Percentiles rank a stretch among this genome's conserved stretches.
These are phyloP conservation scores for Mycena rebaudengoi DNA, from an alignment of 768 basidiomycete species.

Conservation along the genomic window DNA sequence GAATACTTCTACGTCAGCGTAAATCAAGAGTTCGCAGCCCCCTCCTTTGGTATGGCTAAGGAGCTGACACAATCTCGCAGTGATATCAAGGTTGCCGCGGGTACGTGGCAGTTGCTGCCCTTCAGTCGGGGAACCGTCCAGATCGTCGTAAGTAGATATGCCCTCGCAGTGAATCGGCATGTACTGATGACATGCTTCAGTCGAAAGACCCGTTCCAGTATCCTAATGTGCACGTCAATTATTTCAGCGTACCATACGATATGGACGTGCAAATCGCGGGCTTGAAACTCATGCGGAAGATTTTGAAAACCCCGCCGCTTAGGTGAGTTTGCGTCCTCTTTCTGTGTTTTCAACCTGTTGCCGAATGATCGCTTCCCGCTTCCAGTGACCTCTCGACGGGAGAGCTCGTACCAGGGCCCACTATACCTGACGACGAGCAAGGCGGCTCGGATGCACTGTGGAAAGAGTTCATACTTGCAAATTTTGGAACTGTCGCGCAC, in stretches of 20 bases:
- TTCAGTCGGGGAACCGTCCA: conserved; percentile 61
- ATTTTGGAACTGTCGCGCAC: conserved; percentile 53
- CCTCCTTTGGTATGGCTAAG: not conserved
- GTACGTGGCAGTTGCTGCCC: conserved; percentile 61
- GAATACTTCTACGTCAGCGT: conserved; percentile 54
- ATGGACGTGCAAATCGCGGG: conserved; percentile 57
- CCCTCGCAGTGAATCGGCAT: not conserved
- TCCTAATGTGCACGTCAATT: conserved; percentile 59
- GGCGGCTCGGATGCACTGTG: conserved; percentile 54
- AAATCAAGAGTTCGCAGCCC: not conserved
- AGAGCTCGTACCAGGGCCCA: conserved; percentile 51
- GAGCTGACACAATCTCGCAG: conserved; percentile 4
- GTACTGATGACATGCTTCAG: conserved; percentile 40
- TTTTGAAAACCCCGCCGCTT: conserved; percentile 51
- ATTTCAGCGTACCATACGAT: conserved; percentile 59
- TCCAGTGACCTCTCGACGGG: conserved; percentile 46
- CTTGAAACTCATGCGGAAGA: conserved; percentile 49
- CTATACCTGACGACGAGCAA: conserved; percentile 49
- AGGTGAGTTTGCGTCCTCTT: conserved; percentile 36
- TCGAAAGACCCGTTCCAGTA: conserved; percentile 55
- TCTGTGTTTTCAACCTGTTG: not conserved
- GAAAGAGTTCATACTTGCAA: conserved; percentile 51
- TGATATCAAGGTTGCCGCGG: conserved; percentile 49
- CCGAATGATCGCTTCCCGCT: too few species aligned
- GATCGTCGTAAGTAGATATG: not conserved